phyloP scores from a whole-genome alignment of 2,329 filamentous ascomycete genomes.

The Clarireedia hainanense region DNA sequence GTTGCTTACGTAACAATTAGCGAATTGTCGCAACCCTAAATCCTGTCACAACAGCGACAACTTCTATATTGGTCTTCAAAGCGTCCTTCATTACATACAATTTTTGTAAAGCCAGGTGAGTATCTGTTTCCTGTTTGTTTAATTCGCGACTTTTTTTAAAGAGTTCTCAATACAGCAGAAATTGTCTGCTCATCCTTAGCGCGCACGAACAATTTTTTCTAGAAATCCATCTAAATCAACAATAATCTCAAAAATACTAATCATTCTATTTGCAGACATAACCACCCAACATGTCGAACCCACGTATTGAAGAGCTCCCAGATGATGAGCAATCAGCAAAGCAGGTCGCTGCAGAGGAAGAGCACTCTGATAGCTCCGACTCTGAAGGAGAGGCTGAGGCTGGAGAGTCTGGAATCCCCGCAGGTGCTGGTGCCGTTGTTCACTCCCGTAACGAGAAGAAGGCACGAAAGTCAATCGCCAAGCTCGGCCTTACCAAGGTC shows the following conservation, averaged over 20 bases:
- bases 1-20: constrained; percentile 17
- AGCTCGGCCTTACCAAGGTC: constrained; percentile 93
- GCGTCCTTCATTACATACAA: constrained; percentile 7
- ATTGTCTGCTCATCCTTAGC: constrained; percentile 7
- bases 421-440: constrained; percentile 79
- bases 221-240: constrained; percentile 13
- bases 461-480: constrained; percentile 97
- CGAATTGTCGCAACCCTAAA: constrained; percentile 20
- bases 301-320: constrained; percentile 93
- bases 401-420: constrained; percentile 56
- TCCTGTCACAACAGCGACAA: constrained; percentile 8
- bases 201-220: constrained; percentile 23
- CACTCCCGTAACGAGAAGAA: constrained; percentile 99
- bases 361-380: constrained; percentile 61
- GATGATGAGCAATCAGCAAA: constrained; percentile 78
- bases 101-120: constrained; percentile 15
- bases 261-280: constrained; percentile 23
- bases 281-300: constrained; percentile 78
- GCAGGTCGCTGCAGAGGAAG: constrained; percentile 64
- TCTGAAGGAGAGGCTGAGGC: constrained; percentile 75
- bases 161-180: neutral
- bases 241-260: constrained; percentile 19
- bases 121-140: constrained; percentile 4
- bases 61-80: neutral
- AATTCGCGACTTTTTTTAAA: neutral